phyloP scores from a whole-genome alignment of 129 eudicot genomes.

The Apium graveolens region DNA sequence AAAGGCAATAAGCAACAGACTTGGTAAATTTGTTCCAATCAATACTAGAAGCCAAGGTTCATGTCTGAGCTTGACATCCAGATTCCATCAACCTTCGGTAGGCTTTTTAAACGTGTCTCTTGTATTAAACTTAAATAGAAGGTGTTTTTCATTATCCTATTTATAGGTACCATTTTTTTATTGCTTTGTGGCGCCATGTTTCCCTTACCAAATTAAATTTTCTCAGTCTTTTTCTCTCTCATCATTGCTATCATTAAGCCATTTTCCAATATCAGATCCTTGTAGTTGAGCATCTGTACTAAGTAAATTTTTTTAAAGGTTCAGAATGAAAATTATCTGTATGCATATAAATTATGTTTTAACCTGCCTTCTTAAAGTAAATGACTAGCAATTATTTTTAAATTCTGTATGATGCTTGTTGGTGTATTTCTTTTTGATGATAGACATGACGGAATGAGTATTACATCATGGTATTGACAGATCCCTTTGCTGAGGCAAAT shows the following conservation, averaged over 20 bases:
- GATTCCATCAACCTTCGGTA: conserved; percentile 39
- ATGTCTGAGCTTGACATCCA: conserved; percentile 52
- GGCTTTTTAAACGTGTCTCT: neutral
- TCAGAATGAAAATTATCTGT: neutral
- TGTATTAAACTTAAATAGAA: neutral
- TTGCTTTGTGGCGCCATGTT: neutral
- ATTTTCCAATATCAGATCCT: neutral
- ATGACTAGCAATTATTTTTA: neutral
- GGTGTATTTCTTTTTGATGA: conserved; percentile 1
- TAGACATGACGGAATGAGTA: neutral
- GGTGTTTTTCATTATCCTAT: neutral
- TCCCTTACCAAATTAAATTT: neutral
- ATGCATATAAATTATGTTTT: neutral
- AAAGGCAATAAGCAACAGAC: neutral
- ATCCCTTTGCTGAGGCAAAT: conserved; percentile 91
- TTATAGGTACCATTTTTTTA: neutral
- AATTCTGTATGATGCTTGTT: neutral
- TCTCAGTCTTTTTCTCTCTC: neutral
- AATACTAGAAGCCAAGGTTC: conserved; percentile 31
- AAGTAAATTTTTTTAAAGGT: neutral
- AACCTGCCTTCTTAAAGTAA: neutral
- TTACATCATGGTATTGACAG: conserved; percentile 23
- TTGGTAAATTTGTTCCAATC: neutral
- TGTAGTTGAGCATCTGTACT: neutral
- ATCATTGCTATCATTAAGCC: neutral